A percentile compares a stretch with the other conserved stretches of the same genome.
phyloP scores from a whole-genome alignment of 371 early-diverging fungal species.

The Blastocladiella emersonii region DNA sequence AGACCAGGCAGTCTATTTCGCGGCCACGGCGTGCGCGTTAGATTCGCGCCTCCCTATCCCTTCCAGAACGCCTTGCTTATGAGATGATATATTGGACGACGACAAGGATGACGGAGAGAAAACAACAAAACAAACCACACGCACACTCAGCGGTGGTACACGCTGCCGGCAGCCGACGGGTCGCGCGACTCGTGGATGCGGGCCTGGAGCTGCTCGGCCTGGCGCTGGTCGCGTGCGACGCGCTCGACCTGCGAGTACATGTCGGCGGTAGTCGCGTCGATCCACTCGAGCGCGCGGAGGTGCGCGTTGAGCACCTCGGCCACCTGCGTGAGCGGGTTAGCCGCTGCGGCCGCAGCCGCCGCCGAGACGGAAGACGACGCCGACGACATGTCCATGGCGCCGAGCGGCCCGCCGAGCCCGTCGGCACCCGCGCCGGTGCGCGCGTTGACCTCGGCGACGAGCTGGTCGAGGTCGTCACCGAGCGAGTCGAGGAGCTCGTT shows the following conservation, averaged over 20 bases:
- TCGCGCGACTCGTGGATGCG: not conserved
- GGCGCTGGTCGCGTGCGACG: not conserved
- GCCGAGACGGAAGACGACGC: not conserved
- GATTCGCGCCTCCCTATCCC: no score
- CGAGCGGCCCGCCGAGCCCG: not conserved
- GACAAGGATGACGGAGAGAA: not conserved
- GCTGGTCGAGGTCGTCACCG: not conserved
- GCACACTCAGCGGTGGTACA: not conserved
- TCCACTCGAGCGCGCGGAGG: slow-evolving; percentile 1
- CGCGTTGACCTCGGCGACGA: not conserved
- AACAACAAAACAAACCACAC: no score
- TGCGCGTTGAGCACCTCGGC: not conserved
- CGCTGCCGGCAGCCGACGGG: not conserved
- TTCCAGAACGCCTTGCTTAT: no score
- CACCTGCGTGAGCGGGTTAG: not conserved
- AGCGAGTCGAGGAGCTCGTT: not conserved
- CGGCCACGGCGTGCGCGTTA: no score
- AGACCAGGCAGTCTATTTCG: no score
- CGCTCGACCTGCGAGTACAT: not conserved
- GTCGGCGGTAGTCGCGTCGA: not conserved
- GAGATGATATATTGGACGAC: not conserved
- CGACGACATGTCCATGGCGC: not conserved
- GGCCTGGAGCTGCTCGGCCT: not conserved
- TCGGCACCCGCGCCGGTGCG: not conserved
- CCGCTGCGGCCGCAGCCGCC: not conserved